Percentiles rank a stretch among this genome's conserved stretches.
Conservation (phyloP, 768 basidiomycete species). For the Pleurotus sapidus region DNA sequence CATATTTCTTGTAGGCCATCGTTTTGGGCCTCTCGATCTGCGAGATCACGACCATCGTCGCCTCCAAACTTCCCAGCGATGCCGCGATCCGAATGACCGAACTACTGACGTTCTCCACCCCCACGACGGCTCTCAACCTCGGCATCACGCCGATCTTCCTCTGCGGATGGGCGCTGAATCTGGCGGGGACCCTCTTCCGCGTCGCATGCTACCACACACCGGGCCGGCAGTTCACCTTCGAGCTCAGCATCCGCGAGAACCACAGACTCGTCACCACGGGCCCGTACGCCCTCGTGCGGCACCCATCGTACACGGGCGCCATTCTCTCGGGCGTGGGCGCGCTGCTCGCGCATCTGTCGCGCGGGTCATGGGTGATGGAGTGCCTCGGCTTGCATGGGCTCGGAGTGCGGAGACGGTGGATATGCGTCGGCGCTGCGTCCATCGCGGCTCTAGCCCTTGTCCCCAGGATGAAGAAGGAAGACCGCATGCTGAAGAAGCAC, state of each 20-base stretch:
- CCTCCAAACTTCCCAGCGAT: no score
- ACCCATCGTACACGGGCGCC: conserved; percentile 23
- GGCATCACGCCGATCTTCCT: conserved; percentile 14
- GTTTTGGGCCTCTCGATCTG: no score
- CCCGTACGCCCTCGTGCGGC: conserved; percentile 25
- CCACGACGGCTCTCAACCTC: no score
- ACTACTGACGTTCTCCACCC: no score
- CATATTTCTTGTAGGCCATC: no score
- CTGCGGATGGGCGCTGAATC: conserved; percentile 15
- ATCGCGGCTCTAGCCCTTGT: not conserved
- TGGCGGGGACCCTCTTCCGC: conserved; percentile 19
- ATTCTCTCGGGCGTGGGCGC: not conserved
- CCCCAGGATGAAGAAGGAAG: conserved; percentile 24
- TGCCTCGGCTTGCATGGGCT: not conserved
- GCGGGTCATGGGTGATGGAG: conserved; percentile 2
- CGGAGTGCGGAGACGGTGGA: not conserved
- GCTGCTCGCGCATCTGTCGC: not conserved
- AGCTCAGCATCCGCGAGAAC: conserved; percentile 17
- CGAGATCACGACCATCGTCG: no score
- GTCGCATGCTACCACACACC: conserved; percentile 20
- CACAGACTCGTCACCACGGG: conserved; percentile 25
- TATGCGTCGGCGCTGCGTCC: not conserved
- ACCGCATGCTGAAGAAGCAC: conserved; percentile 19
- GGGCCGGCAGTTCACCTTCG: conserved; percentile 25
- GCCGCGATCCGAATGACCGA: no score